Evolutionary conservation across 164 flowering plant genomes (phyloP).

Genomic region (Chimonanthus salicifolius): DNA sequence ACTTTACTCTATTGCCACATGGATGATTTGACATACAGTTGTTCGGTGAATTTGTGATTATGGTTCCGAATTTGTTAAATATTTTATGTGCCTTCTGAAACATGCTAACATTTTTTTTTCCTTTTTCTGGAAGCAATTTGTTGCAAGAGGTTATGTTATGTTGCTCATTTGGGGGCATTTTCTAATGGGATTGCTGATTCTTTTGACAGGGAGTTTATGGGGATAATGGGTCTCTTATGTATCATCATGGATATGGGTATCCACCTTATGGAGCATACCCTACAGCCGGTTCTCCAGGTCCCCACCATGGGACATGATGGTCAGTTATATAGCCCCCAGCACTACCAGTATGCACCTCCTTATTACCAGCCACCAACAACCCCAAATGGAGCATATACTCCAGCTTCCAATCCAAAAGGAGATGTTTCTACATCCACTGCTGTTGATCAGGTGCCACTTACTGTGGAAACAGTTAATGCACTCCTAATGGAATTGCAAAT

Average conservation of each 20-base stretch:
- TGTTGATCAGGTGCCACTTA: constrained; percentile 46
- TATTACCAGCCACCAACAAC: constrained; percentile 55
- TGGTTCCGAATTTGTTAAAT: background rate
- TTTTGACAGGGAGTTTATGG: constrained; percentile 56
- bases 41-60: background rate
- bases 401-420: constrained; percentile 27
- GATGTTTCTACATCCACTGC: constrained; percentile 41
- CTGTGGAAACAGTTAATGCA: constrained; percentile 43
- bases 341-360: constrained; percentile 62
- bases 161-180: background rate
- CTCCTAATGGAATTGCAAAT: constrained; percentile 16
- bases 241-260: constrained; percentile 68
- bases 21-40: background rate
- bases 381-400: constrained; percentile 32
- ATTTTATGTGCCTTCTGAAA: background rate
- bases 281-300: constrained; percentile 62
- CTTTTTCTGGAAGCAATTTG: background rate
- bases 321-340: constrained; percentile 73
- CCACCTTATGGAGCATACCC: constrained; percentile 69
- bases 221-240: constrained; percentile 57
- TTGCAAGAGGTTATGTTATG: background rate
- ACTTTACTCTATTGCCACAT: background rate
- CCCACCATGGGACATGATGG: constrained; percentile 82
- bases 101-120: background rate
- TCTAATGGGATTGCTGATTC: background rate